Conservation (phyloP, 805 yeast species). For the Brettanomyces bruxellensis region DNA sequence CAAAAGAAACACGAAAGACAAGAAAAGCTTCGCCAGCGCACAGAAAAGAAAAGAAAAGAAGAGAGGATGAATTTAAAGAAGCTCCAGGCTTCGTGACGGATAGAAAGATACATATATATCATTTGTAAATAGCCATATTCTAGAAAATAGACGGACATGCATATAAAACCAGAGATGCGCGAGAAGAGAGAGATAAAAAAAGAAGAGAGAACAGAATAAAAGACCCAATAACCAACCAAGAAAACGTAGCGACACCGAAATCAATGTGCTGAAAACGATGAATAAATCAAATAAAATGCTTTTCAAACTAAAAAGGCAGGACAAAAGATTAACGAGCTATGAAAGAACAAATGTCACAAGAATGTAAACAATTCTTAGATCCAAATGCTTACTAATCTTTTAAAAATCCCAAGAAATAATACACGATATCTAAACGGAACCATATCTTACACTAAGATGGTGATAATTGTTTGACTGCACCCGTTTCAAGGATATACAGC, state of each 20-base stretch:
- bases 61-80: conserved; percentile 6
- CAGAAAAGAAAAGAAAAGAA: conserved; percentile 10
- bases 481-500: conserved; percentile 42
- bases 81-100: neutral
- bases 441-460: neutral
- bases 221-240: no score
- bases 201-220: no score
- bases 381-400: neutral
- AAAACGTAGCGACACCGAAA: no score
- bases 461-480: neutral
- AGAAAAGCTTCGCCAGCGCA: conserved; percentile 19
- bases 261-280: no score
- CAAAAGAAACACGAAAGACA: conserved; percentile 26
- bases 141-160: neutral
- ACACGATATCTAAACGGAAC: neutral
- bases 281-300: no score
- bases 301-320: no score
- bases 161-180: neutral
- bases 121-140: neutral
- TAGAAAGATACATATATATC: neutral
- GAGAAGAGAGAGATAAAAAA: neutral
- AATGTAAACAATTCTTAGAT: no score
- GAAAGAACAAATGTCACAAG: no score
- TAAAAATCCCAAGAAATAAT: neutral
- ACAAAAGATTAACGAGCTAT: no score